Conservation (phyloP, 1,284 basidiomycete genomes). For the Wolfiporia cocos region DNA sequence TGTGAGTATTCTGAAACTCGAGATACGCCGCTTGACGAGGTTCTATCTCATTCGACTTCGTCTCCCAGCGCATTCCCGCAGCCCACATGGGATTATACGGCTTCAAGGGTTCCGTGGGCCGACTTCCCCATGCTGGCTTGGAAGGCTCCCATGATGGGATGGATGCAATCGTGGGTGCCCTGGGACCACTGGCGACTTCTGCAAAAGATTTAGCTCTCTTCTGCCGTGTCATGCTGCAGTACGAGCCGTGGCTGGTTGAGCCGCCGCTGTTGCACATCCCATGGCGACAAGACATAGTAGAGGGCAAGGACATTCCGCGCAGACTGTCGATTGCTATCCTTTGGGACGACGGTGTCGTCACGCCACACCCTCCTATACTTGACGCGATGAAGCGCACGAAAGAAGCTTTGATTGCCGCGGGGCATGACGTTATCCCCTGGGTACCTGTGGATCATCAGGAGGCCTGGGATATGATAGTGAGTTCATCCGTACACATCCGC, state of each 20-base stretch:
- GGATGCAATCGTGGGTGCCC: conserved; percentile 45
- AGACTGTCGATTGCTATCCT: conserved; percentile 47
- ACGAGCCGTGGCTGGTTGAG: conserved; percentile 50
- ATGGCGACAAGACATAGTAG: conserved; percentile 38
- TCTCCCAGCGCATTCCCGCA: conserved; percentile 34
- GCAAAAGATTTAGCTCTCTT: conserved; percentile 48
- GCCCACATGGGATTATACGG: conserved; percentile 49
- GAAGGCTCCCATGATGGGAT: conserved; percentile 47
- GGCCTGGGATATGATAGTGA: conserved; percentile 46
- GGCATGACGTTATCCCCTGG: conserved; percentile 50
- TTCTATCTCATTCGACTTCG: not conserved
- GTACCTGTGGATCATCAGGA: conserved; percentile 37
- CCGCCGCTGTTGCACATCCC: conserved; percentile 46
- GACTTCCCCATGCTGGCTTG: conserved; percentile 45
- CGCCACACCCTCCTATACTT: conserved; percentile 47
- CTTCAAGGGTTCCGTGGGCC: conserved; percentile 44
- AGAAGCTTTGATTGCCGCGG: conserved; percentile 38
- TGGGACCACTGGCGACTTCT: conserved; percentile 49
- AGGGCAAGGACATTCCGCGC: conserved; percentile 34
- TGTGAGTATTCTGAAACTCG: conserved; percentile 20
- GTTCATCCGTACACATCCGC: conserved; percentile 16
- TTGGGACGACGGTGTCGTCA: conserved; percentile 48
- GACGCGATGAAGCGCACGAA: conserved; percentile 39
- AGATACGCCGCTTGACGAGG: not conserved
- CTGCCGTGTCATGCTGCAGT: conserved; percentile 42